A percentile compares a stretch with the other conserved stretches of the same genome.
phyloP scores from a whole-genome alignment of 2,329 filamentous ascomycete genomes.

The Ophiostoma sp. region DNA sequence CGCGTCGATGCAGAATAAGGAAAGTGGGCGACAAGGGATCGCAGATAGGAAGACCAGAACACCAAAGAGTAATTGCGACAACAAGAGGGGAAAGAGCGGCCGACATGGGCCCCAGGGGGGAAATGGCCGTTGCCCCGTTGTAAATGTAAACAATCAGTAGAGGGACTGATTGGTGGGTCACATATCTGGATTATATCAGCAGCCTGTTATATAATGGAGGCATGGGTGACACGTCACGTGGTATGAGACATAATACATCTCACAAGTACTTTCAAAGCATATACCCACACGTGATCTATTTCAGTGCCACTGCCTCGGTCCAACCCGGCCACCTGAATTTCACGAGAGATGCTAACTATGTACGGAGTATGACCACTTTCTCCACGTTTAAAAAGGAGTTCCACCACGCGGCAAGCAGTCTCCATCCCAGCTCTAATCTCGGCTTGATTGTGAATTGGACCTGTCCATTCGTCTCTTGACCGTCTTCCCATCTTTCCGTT shows the following conservation, averaged over 20 bases:
- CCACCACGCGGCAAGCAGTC: conserved; percentile 15
- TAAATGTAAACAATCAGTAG: conserved; percentile 29
- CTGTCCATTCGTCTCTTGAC: background rate
- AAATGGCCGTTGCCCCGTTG: conserved; percentile 22
- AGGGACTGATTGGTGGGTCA: conserved; percentile 26
- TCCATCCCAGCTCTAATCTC: conserved; percentile 1
- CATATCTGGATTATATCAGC: background rate
- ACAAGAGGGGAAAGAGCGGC: background rate
- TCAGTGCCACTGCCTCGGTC: conserved; percentile 29
- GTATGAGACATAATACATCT: background rate
- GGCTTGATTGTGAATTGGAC: background rate
- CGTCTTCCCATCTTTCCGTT: background rate
- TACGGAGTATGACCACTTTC: conserved; percentile 5
- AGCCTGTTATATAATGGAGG: background rate
- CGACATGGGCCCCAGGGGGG: background rate
- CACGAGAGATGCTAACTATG: background rate
- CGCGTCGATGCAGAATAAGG: background rate
- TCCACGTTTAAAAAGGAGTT: conserved; percentile 16
- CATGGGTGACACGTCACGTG: conserved; percentile 20
- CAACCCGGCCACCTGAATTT: conserved; percentile 30
- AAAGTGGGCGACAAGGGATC: conserved; percentile 15
- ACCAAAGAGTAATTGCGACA: conserved; percentile 12
- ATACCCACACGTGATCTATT: conserved; percentile 17
- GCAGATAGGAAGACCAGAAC: background rate
- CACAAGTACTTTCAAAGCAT: background rate